Evolutionary conservation across 116 monocot genomes (phyloP).

Genomic region (Thalassia testudinum): DNA sequence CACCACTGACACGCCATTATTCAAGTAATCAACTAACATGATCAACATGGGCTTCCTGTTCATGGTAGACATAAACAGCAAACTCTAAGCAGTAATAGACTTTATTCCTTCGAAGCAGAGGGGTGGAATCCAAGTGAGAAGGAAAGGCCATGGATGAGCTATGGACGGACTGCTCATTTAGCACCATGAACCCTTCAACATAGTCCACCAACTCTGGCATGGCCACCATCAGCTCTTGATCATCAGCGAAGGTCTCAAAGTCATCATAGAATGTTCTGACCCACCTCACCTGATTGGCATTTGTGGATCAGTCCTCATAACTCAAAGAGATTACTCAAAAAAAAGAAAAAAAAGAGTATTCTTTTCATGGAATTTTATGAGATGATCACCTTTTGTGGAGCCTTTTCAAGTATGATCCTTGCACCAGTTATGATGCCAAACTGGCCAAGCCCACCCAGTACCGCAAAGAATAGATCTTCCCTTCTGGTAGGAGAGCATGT

Average conservation of each 20-base stretch:
- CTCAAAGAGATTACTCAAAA: not conserved
- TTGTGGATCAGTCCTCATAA: too few species aligned
- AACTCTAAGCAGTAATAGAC: constrained; percentile 79
- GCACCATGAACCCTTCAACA: constrained; percentile 75
- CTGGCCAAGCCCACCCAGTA: constrained; percentile 43
- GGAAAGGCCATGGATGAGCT: constrained; percentile 65
- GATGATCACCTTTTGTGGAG: constrained; percentile 24
- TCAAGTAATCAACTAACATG: too few species aligned
- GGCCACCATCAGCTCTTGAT: constrained; percentile 63
- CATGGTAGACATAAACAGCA: constrained; percentile 31
- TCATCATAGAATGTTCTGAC: constrained; percentile 69
- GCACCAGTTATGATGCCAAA: constrained; percentile 47
- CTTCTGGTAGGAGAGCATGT: constrained; percentile 23
- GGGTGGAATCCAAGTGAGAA: constrained; percentile 25
- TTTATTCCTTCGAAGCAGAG: constrained; percentile 3
- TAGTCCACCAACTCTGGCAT: constrained; percentile 56
- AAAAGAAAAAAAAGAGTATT: not conserved
- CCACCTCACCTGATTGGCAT: constrained; percentile 49
- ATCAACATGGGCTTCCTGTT: too few species aligned
- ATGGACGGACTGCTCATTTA: constrained; percentile 52
- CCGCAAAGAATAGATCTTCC: constrained; percentile 26
- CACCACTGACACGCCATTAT: too few species aligned
- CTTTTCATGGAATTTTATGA: too few species aligned
- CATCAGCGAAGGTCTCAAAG: constrained; percentile 42
- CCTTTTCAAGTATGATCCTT: constrained; percentile 26